Base-by-base conservation (phyloP, 495 filamentous ascomycete species). In the Penicillium coprophilum region DNA sequence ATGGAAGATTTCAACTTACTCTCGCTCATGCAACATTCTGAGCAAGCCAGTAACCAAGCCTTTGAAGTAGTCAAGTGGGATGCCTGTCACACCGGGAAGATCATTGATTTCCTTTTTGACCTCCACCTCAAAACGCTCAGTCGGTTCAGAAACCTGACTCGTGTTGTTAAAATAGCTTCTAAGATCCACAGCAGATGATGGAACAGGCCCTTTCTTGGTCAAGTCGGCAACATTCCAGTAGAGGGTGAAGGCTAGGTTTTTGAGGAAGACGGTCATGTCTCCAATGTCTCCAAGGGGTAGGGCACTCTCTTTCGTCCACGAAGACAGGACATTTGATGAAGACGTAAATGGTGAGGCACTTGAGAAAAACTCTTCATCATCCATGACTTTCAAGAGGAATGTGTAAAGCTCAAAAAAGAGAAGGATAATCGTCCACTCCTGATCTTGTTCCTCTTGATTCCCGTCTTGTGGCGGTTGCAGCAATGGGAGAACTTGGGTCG, bases 391-490 rank as follows among this genome's bases (percentile, higher is more conserved):
- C 31, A 97, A 75, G 6, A 96, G 80, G 66, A 97, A 97, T 12
- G 87, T 90, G 69, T 96, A 99, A 11, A 97, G 81, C 62, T 97
- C 94, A 24, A 99, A 79, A 65, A 97, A 99, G 2, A 97, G 79
- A 0, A 97, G 78, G 32, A 96, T 84, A 2, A 93, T 86, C 13
- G 86, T 85, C 95, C 95, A 97, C 67, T 97, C 89, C 55, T 87
- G 83, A 41, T 87, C 83, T 51, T 76, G 71, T 4, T 71, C 68
- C 32, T 70, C 50, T 38, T 64, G 62, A 27, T 51, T 62, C 21
- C 61, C 40, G 6, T 70, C 64, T 30, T 67, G 44, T 2, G 55
- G 56, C 10, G 74, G 67, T 56, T 81, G 81, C 44, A 92, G 67
- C 12, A 88, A 68, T 4, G 73, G 62, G 17, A 90, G 69, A 1